These are phyloP conservation scores for Epicoccum nigrum DNA, from an alignment of 2,329 filamentous ascomycete genomes.

Conservation along the genomic window DNA sequence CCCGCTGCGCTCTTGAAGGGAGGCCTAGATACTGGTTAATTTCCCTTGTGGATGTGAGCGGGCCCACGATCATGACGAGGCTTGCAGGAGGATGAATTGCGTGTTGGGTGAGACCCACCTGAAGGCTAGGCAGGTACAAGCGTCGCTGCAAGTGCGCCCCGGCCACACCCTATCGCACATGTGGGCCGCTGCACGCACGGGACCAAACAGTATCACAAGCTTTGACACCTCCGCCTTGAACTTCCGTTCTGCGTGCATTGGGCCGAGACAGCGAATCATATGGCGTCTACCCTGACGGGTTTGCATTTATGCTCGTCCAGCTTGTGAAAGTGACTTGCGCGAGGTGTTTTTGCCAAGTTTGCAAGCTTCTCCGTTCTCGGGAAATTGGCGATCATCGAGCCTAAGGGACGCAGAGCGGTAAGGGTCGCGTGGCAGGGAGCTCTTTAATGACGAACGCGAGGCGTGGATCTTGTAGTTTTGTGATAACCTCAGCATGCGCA, in stretches of 20 bases:
- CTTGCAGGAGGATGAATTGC: constrained; percentile 1
- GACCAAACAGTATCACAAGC: constrained; percentile 27
- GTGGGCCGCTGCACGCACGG: constrained; percentile 24
- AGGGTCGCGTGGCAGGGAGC: constrained; percentile 19
- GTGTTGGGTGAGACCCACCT: constrained; percentile 13
- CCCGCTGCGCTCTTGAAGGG: too few species aligned
- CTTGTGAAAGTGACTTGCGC: neutral
- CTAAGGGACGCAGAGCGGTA: constrained; percentile 5
- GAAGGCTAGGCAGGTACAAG: constrained; percentile 12
- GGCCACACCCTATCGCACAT: constrained; percentile 17
- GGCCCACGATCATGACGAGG: constrained; percentile 5
- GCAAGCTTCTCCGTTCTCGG: constrained; percentile 9
- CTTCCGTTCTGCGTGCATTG: constrained; percentile 21
- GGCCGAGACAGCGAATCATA: constrained; percentile 13
- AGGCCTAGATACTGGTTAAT: too few species aligned
- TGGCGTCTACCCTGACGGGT: constrained; percentile 14
- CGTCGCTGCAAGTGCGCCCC: constrained; percentile 18
- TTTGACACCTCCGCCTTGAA: constrained; percentile 27
- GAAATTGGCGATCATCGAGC: neutral
- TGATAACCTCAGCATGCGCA: constrained; percentile 46
- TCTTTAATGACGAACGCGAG: constrained; percentile 16
- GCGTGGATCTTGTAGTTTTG: constrained; percentile 22
- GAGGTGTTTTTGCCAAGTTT: constrained; percentile 11
- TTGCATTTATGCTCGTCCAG: constrained; percentile 12
- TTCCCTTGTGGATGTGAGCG: too few species aligned